Evolutionary conservation across 2,329 filamentous ascomycete genomes (phyloP), one percentile per base, ranked within the genome.

Genomic region (Botrytis hyacinthi): DNA sequence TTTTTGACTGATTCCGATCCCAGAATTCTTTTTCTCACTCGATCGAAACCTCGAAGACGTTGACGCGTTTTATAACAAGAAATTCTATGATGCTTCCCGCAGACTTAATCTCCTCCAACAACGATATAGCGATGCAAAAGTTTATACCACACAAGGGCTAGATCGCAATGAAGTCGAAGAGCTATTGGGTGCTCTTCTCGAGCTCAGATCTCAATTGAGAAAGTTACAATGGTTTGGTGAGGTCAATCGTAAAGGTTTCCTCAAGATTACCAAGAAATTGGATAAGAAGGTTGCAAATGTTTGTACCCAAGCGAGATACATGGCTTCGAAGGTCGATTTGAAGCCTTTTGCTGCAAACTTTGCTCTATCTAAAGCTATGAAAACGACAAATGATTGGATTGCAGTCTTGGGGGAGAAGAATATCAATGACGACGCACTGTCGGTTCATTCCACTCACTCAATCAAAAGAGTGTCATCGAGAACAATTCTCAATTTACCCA

Each of bases 181-280:
- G 83, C 86, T 98, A 65, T 92, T 97, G 85, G 94, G 92, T 51
- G 94, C 95, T 51, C 85, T 99, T 69, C 88, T 98, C 46, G 96
- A 99, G 83, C 86, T 98, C 74, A 90, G 96, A 73, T 92, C 91
- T 70, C 93, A 97, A 81, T 84, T 98, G 77, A 89, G 96, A 74
- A 98, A 98, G 80, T 86, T 99, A 70, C 93, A 97, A 82, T 98
- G 95, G 95, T 99, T 98, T 81, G 95, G 95, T 68, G 95, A 98
- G 83, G 95, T 98, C 80, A 99, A 99, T 82, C 90, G 95, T 70
- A 88, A 93, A 76, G 96, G 96, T 2, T 99, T 99, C 80, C 90
- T 97, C 82, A 99, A 99, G 85, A 99, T 99, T 82, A 97, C 96
- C 70, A 99, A 99, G 86, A 99, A 99, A 84, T 86, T 98, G 63